A percentile compares a stretch with the other conserved stretches of the same genome.
These are phyloP conservation scores for Litchi chinensis DNA, from an alignment of 345 rosid species.

Conservation along the genomic window DNA sequence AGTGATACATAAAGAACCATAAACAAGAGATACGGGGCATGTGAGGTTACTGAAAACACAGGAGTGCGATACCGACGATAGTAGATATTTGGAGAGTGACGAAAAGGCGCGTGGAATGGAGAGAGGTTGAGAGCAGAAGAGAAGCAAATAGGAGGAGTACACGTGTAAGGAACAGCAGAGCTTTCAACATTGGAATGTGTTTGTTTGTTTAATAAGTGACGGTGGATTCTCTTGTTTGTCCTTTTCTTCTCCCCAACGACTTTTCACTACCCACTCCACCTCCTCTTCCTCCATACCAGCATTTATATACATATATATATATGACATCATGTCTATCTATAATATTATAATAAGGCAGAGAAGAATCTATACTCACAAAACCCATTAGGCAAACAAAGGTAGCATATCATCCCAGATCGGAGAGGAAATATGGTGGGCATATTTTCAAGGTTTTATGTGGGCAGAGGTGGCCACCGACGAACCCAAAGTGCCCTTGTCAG, in stretches of 20 bases:
- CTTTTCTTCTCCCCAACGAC: not conserved
- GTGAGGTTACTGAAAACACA: too few species aligned
- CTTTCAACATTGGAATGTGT: too few species aligned
- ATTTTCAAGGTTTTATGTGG: conserved; percentile 82
- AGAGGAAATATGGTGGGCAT: conserved; percentile 75
- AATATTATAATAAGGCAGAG: not conserved
- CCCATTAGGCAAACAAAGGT: not conserved
- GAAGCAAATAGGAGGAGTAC: too few species aligned
- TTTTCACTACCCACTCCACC: not conserved
- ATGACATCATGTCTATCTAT: too few species aligned
- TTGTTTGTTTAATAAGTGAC: too few species aligned
- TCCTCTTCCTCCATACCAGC: not conserved
- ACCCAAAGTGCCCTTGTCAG: conserved; percentile 87
- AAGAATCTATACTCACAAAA: conserved; percentile 6
- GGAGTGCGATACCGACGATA: too few species aligned
- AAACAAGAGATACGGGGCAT: too few species aligned
- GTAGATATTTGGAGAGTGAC: too few species aligned
- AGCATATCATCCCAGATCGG: conserved; percentile 7
- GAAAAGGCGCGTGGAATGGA: too few species aligned
- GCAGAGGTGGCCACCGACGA: conserved; percentile 72
- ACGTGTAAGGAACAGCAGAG: too few species aligned
- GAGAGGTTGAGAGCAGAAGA: too few species aligned
- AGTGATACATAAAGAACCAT: too few species aligned
- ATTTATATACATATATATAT: not conserved
- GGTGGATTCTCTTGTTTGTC: not conserved